phyloP scores from a whole-genome alignment of 192 early-diverging fungal genomes.

The Coemansia javaensis region DNA sequence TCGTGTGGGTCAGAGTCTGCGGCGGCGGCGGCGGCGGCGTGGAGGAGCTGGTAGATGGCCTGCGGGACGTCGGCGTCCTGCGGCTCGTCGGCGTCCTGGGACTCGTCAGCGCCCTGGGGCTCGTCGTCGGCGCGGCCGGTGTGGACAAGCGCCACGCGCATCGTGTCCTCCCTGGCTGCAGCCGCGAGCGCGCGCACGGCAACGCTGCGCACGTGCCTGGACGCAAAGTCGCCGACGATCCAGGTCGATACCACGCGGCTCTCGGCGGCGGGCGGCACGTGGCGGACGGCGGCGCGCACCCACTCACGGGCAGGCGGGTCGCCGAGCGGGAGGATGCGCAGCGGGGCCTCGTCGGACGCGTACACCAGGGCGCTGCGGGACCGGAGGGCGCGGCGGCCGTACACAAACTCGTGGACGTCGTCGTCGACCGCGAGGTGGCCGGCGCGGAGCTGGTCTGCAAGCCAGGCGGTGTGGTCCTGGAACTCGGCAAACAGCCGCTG shows the following conservation, averaged over 20 bases:
- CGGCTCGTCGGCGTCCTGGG: conserved; percentile 11
- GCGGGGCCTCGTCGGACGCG: conserved; percentile 30
- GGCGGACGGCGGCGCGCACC: conserved; percentile 17
- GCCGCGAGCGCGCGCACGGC: conserved; percentile 48
- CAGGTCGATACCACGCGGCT: conserved; percentile 11
- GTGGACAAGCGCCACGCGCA: conserved; percentile 38
- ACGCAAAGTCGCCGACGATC: conserved; percentile 57
- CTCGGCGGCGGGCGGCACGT: conserved; percentile 7
- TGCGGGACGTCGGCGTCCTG: conserved; percentile 30
- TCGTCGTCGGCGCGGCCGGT: conserved; percentile 12
- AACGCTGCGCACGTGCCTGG: conserved; percentile 46
- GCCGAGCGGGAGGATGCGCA: conserved; percentile 28
- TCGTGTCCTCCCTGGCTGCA: conserved; percentile 10
- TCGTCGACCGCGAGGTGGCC: conserved; percentile 51
- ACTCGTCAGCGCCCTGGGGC: no score
- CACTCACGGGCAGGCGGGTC: conserved; percentile 7
- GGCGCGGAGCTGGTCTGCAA: conserved; percentile 51
- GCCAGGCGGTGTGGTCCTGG: conserved; percentile 50
- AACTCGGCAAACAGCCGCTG: conserved; percentile 52
- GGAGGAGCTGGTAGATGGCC: conserved; percentile 22
- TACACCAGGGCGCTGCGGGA: conserved; percentile 58
- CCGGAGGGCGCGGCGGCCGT: conserved; percentile 56
- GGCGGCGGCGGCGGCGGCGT: no score
- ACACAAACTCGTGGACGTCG: conserved; percentile 67
- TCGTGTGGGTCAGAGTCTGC: no score